A percentile compares a stretch with the other conserved stretches of the same genome.
phyloP scores from a whole-genome alignment of 805 yeast species.

The Starmerella floricola region DNA sequence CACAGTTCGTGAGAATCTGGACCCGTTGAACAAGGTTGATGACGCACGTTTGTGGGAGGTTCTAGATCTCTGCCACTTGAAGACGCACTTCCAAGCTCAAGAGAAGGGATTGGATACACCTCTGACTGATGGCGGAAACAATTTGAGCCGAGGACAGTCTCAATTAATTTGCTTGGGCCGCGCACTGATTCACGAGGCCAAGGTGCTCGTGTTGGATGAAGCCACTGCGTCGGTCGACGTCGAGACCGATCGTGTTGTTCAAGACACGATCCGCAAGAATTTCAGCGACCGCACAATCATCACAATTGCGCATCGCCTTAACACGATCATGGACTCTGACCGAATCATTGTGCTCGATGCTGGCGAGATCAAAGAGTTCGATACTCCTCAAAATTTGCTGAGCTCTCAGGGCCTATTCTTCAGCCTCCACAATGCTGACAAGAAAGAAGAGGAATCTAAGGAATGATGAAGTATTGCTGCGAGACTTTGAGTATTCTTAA shows the following conservation, averaged over 20 bases:
- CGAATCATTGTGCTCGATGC: constrained; percentile 55
- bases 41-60: constrained; percentile 74
- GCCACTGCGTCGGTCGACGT: constrained; percentile 74
- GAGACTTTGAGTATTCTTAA: no score
- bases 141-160: constrained; percentile 70
- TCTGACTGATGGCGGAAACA: constrained; percentile 60
- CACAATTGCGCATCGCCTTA: constrained; percentile 75
- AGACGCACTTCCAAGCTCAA: constrained; percentile 47
- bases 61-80: constrained; percentile 65
- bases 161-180: constrained; percentile 70
- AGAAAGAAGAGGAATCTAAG: constrained; percentile 11
- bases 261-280: constrained; percentile 56
- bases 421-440: constrained; percentile 16
- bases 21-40: constrained; percentile 54
- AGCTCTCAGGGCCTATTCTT: constrained; percentile 20
- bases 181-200: constrained; percentile 57
- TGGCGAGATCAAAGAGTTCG: constrained; percentile 64
- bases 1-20: constrained; percentile 70
- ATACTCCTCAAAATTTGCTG: constrained; percentile 36
- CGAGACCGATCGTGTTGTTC: constrained; percentile 63
- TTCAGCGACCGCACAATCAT: constrained; percentile 60
- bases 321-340: constrained; percentile 71
- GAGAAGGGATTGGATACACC: constrained; percentile 40
- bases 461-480: no score
- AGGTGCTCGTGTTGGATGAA: constrained; percentile 64